These are phyloP conservation scores for Hansenula sp. DNA, from an alignment of 1,139 yeast species.

Conservation along the genomic window DNA sequence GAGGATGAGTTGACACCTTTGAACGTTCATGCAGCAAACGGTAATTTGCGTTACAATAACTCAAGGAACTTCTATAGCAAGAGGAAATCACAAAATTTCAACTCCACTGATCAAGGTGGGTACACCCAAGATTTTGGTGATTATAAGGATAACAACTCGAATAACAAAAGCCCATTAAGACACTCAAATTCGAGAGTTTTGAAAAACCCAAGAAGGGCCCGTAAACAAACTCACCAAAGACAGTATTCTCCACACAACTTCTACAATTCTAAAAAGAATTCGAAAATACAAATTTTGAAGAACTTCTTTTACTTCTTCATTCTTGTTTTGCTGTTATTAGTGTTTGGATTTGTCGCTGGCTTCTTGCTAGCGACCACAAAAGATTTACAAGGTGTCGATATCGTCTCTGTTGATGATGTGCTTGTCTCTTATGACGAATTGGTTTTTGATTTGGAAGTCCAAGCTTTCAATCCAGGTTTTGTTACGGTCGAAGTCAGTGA, in stretches of 20 bases:
- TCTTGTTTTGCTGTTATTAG: conserved; percentile 50
- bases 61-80: conserved; percentile 22
- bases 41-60: conserved; percentile 19
- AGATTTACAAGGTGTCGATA: conserved; percentile 66
- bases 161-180: conserved; percentile 6
- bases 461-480: conserved; percentile 87
- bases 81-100: conserved; percentile 29
- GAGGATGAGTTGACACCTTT: conserved; percentile 24
- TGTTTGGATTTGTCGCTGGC: conserved; percentile 76
- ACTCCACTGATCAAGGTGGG: conserved; percentile 11
- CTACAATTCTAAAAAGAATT: conserved; percentile 29
- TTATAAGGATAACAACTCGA: conserved; percentile 2
- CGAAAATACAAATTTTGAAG: conserved; percentile 28
- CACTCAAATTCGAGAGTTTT: not conserved
- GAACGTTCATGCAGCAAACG: conserved; percentile 34
- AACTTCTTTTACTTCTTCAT: conserved; percentile 55
- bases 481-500: conserved; percentile 60
- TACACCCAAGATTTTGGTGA: conserved; percentile 4
- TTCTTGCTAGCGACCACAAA: conserved; percentile 84
- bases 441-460: conserved; percentile 71
- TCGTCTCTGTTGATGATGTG: conserved; percentile 61
- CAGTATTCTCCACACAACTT: conserved; percentile 61
- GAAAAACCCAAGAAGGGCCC: conserved; percentile 9
- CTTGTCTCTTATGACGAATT: conserved; percentile 83
- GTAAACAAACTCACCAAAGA: conserved; percentile 27